Base-by-base conservation (phyloP, 352 stramenopile species). In the Elongisporangium anandrum region DNA sequence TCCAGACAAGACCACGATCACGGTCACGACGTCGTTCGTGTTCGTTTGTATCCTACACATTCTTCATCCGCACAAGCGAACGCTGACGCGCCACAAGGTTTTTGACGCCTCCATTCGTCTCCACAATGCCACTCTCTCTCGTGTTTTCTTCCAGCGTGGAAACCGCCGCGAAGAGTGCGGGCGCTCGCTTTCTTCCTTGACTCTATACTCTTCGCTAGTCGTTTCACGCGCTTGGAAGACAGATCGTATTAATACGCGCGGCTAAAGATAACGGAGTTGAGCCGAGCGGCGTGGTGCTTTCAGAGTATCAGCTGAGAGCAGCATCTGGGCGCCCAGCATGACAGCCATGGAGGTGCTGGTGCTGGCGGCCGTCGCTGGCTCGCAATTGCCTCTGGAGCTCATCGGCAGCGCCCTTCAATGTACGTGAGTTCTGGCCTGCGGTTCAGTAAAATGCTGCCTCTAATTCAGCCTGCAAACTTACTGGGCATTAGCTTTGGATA, bases 291-390 rank as follows among this genome's bases (percentile, higher is more conserved):
- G 29, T 41, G 29, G 29, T 41, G 29, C n/a, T n/a, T n/a, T 41
- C 9, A 8, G 4, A 7, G 24, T 7, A 34, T 34, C 29, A 8
- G 29, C 24, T 7, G 7, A 34, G 24, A 7, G 13, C 29, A 41
- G 29, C 29, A 41, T 8, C 24, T n/a, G n/a, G n/a, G n/a, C 3
- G 24, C 24, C 24, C 29, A 41, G 4, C 4, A 41, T 56, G 63
- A 62, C 38, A 60, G 34, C 3, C 29, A 77, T 80, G 72, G 72
- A 80, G 19, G 72, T 76, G 41, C 45, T 80, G 19, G 56, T 80
- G 6, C 50, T 80, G 49, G 66, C 53, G 48, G 63, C 59, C 52
- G 72, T 60, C n/a, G 57, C 62, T 9, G 60, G 53, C 19, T 54
- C 57, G 0, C 53, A 60, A 12, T 12, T 66, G 3, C 47, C 70